phyloP scores from a whole-genome alignment of 192 early-diverging fungal genomes.

The Radiomyces spectabilis region DNA sequence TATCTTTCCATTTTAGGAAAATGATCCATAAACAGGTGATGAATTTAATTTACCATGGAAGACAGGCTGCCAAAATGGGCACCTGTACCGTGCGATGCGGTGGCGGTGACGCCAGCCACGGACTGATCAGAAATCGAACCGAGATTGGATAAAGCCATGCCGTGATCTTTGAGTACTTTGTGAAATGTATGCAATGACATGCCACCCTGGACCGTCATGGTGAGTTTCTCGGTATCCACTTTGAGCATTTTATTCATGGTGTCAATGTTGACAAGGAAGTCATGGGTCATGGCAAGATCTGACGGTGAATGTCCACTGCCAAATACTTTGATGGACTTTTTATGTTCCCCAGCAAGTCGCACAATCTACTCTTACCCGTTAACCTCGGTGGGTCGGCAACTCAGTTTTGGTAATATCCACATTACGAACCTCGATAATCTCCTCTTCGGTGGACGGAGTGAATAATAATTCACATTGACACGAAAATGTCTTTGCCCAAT shows the following conservation, averaged over 20 bases:
- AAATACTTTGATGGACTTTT: slow-evolving; percentile 51
- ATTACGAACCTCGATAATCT: slow-evolving; percentile 54
- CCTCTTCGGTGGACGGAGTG: slow-evolving; percentile 49
- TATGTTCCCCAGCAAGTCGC: slow-evolving; percentile 25
- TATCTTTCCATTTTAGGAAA: too few relatives aligned
- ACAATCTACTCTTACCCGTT: slow-evolving; percentile 32
- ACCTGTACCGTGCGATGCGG: slow-evolving; percentile 69
- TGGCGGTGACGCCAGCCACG: slow-evolving; percentile 63
- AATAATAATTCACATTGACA: slow-evolving; percentile 51
- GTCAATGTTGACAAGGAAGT: slow-evolving; percentile 64
- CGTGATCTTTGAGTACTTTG: slow-evolving; percentile 39
- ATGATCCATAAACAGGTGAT: neutral
- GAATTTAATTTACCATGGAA: slow-evolving; percentile 33
- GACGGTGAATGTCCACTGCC: slow-evolving; percentile 73
- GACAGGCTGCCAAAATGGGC: slow-evolving; percentile 52
- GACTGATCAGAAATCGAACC: slow-evolving; percentile 73
- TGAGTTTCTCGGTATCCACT: slow-evolving; percentile 38
- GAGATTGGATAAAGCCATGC: slow-evolving; percentile 57
- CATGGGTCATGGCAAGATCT: slow-evolving; percentile 58
- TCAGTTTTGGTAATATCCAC: too few relatives aligned
- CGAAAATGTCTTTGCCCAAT: slow-evolving; percentile 63
- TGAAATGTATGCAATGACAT: slow-evolving; percentile 58
- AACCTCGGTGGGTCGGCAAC: neutral
- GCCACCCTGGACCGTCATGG: slow-evolving; percentile 57
- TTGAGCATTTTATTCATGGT: slow-evolving; percentile 46